These are phyloP conservation scores for Anisodus acutangulus DNA, from an alignment of 257 asterid genomes.

Conservation along the genomic window DNA sequence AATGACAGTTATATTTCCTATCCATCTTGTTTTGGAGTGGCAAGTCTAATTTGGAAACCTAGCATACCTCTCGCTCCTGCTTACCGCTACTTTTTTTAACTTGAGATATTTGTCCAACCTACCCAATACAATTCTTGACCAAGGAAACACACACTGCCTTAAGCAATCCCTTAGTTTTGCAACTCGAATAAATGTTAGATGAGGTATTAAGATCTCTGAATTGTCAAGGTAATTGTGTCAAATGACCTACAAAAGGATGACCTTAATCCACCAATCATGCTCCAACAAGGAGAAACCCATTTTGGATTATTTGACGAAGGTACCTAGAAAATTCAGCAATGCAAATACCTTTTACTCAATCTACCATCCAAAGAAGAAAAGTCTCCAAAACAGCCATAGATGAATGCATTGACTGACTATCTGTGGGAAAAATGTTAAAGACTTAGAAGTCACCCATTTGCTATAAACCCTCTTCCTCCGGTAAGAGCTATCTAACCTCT, in stretches of 20 bases:
- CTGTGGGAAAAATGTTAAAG: not conserved
- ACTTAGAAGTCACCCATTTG: not conserved
- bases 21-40: not conserved
- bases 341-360: not conserved
- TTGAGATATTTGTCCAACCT: too few relatives aligned
- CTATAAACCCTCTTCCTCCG: too few relatives aligned
- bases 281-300: not conserved
- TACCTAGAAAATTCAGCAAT: not conserved
- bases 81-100: not conserved
- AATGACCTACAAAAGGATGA: not conserved
- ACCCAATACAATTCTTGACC: not conserved
- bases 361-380: not conserved
- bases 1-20: not conserved
- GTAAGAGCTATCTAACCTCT: too few relatives aligned
- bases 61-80: not conserved
- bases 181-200: not conserved
- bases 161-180: not conserved
- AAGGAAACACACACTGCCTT: not conserved
- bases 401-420: conserved; percentile 2
- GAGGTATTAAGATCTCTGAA: not conserved
- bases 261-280: not conserved
- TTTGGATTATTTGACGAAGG: not conserved
- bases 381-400: not conserved
- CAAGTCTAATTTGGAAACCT: not conserved
- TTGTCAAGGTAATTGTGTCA: not conserved